Conservation (phyloP, 352 stramenopile species). For the Peronospora destructor region DNA sequence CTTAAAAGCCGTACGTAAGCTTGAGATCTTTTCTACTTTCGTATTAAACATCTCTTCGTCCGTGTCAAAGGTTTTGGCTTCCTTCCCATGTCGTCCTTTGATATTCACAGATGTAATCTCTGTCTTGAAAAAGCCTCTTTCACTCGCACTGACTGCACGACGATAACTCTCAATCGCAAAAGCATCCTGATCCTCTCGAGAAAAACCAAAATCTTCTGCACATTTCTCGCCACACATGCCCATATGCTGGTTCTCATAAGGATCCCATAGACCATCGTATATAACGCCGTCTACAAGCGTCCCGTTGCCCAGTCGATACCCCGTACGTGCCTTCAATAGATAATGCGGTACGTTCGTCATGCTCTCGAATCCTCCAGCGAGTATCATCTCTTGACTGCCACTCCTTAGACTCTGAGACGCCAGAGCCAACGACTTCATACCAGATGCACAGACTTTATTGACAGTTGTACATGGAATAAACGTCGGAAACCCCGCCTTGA, state of each 20-base stretch:
- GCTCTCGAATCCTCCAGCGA: constrained; percentile 94
- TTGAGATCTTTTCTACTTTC: constrained; percentile 88
- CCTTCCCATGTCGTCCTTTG: constrained; percentile 41
- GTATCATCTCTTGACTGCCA: constrained; percentile 79
- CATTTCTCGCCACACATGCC: constrained; percentile 95
- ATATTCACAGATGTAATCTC: constrained; percentile 91
- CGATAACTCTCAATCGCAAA: constrained; percentile 92
- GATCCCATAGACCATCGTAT: constrained; percentile 95
- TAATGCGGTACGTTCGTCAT: constrained; percentile 99
- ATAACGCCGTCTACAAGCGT: constrained; percentile 88
- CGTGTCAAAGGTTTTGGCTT: constrained; percentile 53
- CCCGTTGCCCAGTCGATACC: constrained; percentile 89
- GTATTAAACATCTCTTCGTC: constrained; percentile 92
- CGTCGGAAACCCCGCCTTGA: constrained; percentile 87
- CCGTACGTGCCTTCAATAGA: constrained; percentile 86
- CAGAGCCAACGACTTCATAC: constrained; percentile 89
- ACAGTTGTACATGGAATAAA: constrained; percentile 95
- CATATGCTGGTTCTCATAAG: constrained; percentile 94
- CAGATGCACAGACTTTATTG: constrained; percentile 98
- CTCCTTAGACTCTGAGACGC: constrained; percentile 86
- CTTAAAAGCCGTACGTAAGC: constrained; percentile 91
- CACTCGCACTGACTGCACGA: constrained; percentile 61
- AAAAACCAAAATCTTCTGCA: constrained; percentile 87
- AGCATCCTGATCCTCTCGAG: constrained; percentile 92
- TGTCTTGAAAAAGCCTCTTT: constrained; percentile 79